These are phyloP conservation scores for Diaporthe humulicola DNA, from an alignment of 2,329 filamentous ascomycete genomes.

Conservation along the genomic window DNA sequence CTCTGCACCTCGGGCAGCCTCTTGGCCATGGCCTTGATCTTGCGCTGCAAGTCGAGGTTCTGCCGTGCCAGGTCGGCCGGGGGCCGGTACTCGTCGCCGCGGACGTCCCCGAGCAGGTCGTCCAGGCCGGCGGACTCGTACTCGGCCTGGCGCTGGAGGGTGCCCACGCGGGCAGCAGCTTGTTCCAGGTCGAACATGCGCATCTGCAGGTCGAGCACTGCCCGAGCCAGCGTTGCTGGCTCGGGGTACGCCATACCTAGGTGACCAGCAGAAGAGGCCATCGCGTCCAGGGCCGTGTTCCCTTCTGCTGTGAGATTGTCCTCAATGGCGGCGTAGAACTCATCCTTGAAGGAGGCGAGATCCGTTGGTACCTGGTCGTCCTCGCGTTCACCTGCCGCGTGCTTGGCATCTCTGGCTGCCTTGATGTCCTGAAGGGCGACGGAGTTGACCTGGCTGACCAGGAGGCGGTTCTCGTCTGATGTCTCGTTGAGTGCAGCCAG, in stretches of 20 bases:
- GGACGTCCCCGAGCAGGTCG: conserved; percentile 57
- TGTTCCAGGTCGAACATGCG: conserved; percentile 69
- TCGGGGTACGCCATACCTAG: conserved; percentile 63
- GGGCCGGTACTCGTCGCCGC: conserved; percentile 63
- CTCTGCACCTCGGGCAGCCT: conserved; percentile 78
- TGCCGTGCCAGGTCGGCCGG: conserved; percentile 72
- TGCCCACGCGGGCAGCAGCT: conserved; percentile 64
- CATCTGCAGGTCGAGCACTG: conserved; percentile 69
- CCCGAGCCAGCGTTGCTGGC: conserved; percentile 62
- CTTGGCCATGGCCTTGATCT: conserved; percentile 74
- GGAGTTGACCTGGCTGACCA: conserved; percentile 71
- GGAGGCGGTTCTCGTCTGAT: conserved; percentile 77
- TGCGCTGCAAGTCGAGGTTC: conserved; percentile 81
- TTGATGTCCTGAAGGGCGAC: conserved; percentile 68
- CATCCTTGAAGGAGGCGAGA: conserved; percentile 48
- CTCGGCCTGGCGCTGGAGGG: conserved; percentile 69
- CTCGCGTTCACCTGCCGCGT: conserved; percentile 41
- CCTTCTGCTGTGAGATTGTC: conserved; percentile 69
- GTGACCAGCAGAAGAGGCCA: conserved; percentile 65
- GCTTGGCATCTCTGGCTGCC: conserved; percentile 49
- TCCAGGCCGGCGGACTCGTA: conserved; percentile 60
- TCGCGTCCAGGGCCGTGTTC: conserved; percentile 66
- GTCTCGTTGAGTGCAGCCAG: conserved; percentile 82
- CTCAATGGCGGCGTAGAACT: conserved; percentile 67
- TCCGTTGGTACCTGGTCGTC: conserved; percentile 2